Evolutionary conservation across 768 basidiomycete genomes (phyloP), one percentile per base, ranked within the genome.

Genomic region (Lactarius pseudohatsudake): DNA sequence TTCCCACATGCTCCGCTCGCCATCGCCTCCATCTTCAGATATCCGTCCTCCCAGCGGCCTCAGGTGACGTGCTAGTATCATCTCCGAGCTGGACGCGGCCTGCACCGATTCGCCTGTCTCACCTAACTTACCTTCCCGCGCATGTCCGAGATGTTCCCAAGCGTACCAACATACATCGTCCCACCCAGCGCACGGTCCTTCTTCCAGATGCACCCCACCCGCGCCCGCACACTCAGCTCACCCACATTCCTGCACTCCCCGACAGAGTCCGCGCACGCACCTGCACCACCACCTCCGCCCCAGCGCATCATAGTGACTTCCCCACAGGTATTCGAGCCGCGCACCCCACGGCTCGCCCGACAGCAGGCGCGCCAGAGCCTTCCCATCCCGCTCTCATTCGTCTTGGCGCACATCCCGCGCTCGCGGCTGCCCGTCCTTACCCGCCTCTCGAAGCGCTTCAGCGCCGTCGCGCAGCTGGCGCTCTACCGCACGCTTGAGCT

Each of bases 401-500:
- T 74, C 38, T 66, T 76, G 55, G 61, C 71, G 10, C 69, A 65
- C 55, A 41, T 72, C 4, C 32, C 69, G 7, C 71, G 64, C n/a
- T n/a, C 60, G 4, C 70, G 70, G 61, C 61, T 75, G 10, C 54
- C 75, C 16, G 56, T 70, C 4, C 62, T 75, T 43, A 70, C 73
- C 6, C 71, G 64, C 10, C 72, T 74, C 13, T 77, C 77, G 22
- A 65, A 58, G 18, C 55, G 67, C 11, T 74, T 76, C 57, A 66
- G 70, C 16, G 34, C 61, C 9, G 66, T 73, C 0, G 73, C 74
- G 1, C 72, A 72, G 3, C 43, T 62, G 2, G 68, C 64, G 11
- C 66, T 77, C 38, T 78, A 77, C 59, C 65, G 57, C 45, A 58
- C 67, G 30, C 61, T 77, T 18, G 71, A 74, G 60, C 63, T 75